phyloP scores from a whole-genome alignment of 1,284 basidiomycete species.

The Trametes pubescens region DNA sequence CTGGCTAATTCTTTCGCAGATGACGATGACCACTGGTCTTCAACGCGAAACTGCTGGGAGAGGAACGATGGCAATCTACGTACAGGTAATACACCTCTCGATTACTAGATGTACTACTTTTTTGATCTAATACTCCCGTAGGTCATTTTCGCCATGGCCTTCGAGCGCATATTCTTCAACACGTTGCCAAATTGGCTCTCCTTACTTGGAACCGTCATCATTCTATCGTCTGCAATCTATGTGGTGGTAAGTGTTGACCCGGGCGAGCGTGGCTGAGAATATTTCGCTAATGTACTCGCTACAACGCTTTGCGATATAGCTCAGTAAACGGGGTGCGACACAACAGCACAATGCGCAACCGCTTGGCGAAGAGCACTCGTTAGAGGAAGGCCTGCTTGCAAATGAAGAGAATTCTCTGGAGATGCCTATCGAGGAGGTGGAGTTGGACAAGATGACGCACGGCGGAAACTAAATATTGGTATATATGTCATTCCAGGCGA shows the following conservation, averaged over 20 bases:
- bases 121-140: constrained; percentile 33
- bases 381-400: constrained; percentile 25
- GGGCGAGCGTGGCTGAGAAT: no score
- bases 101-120: no score
- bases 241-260: constrained; percentile 54
- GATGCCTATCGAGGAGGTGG: background rate
- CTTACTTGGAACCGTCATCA: constrained; percentile 61
- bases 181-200: constrained; percentile 58
- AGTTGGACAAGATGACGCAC: background rate
- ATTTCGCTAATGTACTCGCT: background rate
- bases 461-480: background rate
- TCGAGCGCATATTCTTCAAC: constrained; percentile 69
- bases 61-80: constrained; percentile 66
- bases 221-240: constrained; percentile 63
- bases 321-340: constrained; percentile 18
- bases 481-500: background rate
- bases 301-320: background rate
- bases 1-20: constrained; percentile 37
- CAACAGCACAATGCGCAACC: background rate
- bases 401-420: background rate
- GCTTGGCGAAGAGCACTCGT: background rate
- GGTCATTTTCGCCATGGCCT: constrained; percentile 66
- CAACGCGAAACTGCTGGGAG: constrained; percentile 70
- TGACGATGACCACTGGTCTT: constrained; percentile 66
- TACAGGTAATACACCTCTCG: constrained; percentile 50